phyloP scores from a whole-genome alignment of 2,329 filamentous ascomycete genomes.

The Aspergillus quadricinctus region DNA sequence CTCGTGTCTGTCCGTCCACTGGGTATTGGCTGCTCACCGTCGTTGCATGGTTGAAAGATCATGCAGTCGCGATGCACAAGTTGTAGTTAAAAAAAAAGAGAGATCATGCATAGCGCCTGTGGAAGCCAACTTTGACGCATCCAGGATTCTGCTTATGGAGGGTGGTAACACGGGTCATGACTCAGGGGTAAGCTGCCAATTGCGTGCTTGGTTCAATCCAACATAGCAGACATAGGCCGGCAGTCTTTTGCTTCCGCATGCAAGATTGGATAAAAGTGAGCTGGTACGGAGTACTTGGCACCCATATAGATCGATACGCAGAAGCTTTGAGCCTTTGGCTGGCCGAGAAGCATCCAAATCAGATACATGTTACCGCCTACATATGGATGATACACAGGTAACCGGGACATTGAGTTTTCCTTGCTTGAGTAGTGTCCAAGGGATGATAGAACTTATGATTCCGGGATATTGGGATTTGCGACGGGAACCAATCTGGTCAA shows the following conservation, averaged over 20 bases:
- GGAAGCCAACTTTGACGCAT: background rate
- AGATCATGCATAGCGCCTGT: background rate
- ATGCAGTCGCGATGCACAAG: background rate
- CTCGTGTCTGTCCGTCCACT: background rate
- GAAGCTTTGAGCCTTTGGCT: background rate
- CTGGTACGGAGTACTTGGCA: background rate
- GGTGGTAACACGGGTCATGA: background rate
- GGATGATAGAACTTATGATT: background rate
- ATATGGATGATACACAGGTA: background rate
- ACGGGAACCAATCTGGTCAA: background rate
- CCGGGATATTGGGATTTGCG: background rate
- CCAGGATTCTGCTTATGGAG: background rate
- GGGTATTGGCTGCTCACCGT: background rate
- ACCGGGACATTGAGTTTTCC: background rate
- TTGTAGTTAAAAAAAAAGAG: background rate
- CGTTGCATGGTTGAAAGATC: background rate
- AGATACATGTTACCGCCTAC: background rate
- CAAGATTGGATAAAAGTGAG: background rate
- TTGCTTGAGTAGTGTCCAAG: background rate
- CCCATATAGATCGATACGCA: background rate
- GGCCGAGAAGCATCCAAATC: background rate
- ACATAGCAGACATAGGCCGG: background rate
- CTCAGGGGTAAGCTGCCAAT: too few relatives aligned
- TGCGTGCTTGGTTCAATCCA: too few relatives aligned
- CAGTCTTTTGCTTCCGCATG: background rate